Evolutionary conservation across 192 early-diverging fungal genomes (phyloP).

Genomic region (Coemansia sp.): DNA sequence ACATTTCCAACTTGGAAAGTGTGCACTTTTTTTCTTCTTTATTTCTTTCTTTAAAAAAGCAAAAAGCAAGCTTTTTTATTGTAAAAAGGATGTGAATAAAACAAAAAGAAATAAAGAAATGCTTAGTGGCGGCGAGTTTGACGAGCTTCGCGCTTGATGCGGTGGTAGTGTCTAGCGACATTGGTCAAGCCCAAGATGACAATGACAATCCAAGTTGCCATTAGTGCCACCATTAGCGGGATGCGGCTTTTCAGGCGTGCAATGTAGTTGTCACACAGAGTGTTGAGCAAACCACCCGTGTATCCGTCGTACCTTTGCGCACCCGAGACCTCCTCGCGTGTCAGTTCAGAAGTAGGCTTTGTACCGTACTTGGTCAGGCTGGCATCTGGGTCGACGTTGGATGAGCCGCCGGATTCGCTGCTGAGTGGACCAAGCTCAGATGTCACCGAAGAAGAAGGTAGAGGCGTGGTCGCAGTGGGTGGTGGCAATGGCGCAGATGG

Average conservation of each 20-base stretch:
- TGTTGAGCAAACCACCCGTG: slow-evolving; percentile 47
- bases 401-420: neutral
- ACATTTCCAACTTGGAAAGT: neutral
- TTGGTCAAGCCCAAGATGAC: slow-evolving; percentile 30
- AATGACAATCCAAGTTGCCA: slow-evolving; percentile 43
- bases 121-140: neutral
- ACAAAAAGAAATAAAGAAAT: slow-evolving; percentile 6
- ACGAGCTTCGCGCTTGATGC: slow-evolving; percentile 12
- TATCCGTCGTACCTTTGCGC: slow-evolving; percentile 47
- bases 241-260: slow-evolving; percentile 18
- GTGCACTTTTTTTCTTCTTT: neutral
- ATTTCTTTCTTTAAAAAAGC: neutral
- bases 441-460: neutral
- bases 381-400: neutral
- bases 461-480: neutral
- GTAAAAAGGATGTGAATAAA: neutral
- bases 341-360: slow-evolving; percentile 21
- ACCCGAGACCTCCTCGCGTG: slow-evolving; percentile 21
- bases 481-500: neutral
- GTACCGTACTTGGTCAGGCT: neutral
- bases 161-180: slow-evolving; percentile 13
- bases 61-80: neutral
- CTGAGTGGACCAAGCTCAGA: neutral
- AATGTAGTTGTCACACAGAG: slow-evolving; percentile 41
- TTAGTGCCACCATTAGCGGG: slow-evolving; percentile 36